These are phyloP conservation scores for Solanum medicagineum DNA, from an alignment of 257 asterid genomes.

Conservation along the genomic window DNA sequence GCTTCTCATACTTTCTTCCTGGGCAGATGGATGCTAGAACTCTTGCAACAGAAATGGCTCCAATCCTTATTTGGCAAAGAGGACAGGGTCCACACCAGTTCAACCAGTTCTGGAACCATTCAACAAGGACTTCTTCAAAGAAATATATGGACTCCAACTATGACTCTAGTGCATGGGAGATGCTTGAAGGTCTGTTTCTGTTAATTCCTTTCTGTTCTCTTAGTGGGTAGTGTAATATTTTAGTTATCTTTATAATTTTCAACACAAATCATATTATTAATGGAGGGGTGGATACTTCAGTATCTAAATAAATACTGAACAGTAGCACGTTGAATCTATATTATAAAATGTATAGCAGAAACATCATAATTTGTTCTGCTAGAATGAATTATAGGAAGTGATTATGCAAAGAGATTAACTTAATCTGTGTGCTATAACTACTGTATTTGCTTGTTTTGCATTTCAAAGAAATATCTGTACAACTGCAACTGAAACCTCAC, in stretches of 20 bases:
- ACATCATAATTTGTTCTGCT: background rate
- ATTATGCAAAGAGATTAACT: background rate
- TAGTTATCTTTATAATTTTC: background rate
- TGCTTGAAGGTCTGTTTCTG: slow-evolving; percentile 42
- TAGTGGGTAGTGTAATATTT: background rate
- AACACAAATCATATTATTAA: background rate
- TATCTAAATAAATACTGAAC: background rate
- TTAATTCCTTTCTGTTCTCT: background rate
- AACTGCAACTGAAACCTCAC: background rate
- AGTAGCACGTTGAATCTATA: background rate
- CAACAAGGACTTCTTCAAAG: slow-evolving; percentile 32
- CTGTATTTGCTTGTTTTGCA: background rate
- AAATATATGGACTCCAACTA: slow-evolving; percentile 22
- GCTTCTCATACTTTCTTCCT: background rate
- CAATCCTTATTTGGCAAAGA: slow-evolving; percentile 75
- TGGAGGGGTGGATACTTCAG: background rate
- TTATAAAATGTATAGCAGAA: background rate
- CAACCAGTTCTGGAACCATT: slow-evolving; percentile 45
- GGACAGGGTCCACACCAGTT: slow-evolving; percentile 57
- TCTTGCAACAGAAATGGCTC: slow-evolving; percentile 86
- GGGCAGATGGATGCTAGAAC: slow-evolving; percentile 86
- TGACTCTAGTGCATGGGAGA: slow-evolving; percentile 35
- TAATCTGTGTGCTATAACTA: background rate
- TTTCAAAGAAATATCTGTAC: background rate
- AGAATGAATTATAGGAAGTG: background rate